These are phyloP conservation scores for Backusella tarrabulga DNA, from an alignment of 192 early-diverging fungal genomes.

Conservation along the genomic window DNA sequence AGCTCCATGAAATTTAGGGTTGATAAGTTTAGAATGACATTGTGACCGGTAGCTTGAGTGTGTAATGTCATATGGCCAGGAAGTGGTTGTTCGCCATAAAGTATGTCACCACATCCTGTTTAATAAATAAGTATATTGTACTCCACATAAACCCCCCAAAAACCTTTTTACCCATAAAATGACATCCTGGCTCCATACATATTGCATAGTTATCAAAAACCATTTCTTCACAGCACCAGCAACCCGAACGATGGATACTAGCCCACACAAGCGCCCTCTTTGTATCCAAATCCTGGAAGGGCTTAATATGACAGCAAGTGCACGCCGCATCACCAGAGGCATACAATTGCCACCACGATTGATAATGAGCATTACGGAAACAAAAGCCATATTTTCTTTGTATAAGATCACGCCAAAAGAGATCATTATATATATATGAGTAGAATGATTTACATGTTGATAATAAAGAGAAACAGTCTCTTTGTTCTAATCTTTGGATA, in stretches of 20 bases:
- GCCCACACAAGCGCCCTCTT: background rate
- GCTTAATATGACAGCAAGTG: background rate
- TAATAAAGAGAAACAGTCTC: background rate
- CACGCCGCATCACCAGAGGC: background rate
- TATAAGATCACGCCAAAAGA: slow-evolving; percentile 4
- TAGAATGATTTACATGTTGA: background rate
- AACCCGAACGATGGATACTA: background rate
- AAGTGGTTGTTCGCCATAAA: background rate
- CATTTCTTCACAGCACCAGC: background rate
- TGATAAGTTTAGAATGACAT: slow-evolving; percentile 1
- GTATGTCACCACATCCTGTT: background rate
- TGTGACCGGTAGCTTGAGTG: background rate
- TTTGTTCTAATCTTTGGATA: background rate
- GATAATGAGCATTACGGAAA: background rate
- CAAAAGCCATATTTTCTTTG: background rate
- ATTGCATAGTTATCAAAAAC: background rate
- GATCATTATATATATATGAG: background rate
- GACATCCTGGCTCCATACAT: background rate
- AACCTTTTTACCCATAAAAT: background rate
- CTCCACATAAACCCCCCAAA: too few species aligned
- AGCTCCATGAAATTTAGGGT: slow-evolving; percentile 6
- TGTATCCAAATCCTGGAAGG: background rate
- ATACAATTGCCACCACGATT: background rate
- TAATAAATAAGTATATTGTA: background rate
- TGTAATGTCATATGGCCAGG: background rate